Base-by-base conservation (phyloP, 306 rosid species). In the Vigna nakashimae region DNA sequence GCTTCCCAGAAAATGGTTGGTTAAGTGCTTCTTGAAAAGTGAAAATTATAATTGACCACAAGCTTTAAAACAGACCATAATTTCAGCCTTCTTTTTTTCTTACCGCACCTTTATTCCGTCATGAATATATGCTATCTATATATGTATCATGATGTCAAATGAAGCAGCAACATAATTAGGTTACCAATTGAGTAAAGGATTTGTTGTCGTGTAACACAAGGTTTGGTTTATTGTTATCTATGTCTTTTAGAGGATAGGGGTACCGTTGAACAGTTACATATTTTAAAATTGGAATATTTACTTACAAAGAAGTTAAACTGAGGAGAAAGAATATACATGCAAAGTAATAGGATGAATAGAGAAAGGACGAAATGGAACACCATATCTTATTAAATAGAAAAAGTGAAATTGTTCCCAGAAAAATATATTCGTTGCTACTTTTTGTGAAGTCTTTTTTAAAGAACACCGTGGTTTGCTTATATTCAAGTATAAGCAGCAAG, bases 301-400 rank as follows among this genome's bases (percentile, higher is more conserved):
- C 11, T 32, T 20, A 45, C 2, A 2, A 52, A 26, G 32, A 48
- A 52, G 60, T 5, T 22, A 45, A 67, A 58, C 15, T 80, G 40
- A 45, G 59, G 15, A 71, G 15, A 45, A 12, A 70, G 90, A 83
- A 88, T 81, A 84, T 83, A 82, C 87, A 81, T 53, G 15, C 60
- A 20, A 9, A 55, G 78, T 57, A 24, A 43, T 51, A 30, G 13
- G 30, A 26, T 48, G 75, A 73, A 36, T 11, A 32, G 69, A 66
- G 66, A 56, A 59, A 63, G 42, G 71, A 80, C 65, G 22, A 26
- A 75, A 5, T 38, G 51, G 66, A 69, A 68, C 38, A 70, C 60
- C 76, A 7, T 46, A 48, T 73, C 82, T 69, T 26, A 52, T 53
- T 69, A 51, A 63, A 34, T 52, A 53, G 38, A 36, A 30, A 45